Evolutionary conservation across 805 yeast genomes (phyloP), one percentile per base, ranked within the genome.

Genomic region (Yarrowia deformans): DNA sequence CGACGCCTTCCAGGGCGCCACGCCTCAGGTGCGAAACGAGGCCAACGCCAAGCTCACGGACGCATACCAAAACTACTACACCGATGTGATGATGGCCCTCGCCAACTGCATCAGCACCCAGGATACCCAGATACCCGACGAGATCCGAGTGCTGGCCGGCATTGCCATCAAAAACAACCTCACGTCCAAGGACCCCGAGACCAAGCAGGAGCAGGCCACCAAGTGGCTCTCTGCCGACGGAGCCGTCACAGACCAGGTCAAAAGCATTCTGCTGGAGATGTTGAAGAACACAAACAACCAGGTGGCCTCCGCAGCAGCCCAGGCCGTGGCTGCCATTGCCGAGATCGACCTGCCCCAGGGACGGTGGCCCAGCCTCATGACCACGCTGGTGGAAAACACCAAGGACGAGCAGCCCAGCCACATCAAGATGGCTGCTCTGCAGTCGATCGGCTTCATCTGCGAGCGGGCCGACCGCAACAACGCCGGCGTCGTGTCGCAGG

Each of bases 271-370:
- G 0, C 78, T 94, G 63, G 79, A 80, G 54, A 86, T 93, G 2
- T 84, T 95, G 69, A 77, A 88, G 69, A 83, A 90, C 18, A 77
- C 81, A n/a, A 86, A 87, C 74, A 90, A 86, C 72, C 85, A 91
- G 75, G 97, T 94, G 69, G 95, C 97, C 40, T 87, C 88, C 70
- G 85, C 97, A 37, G 89, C 94, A 34, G 97, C 99, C 32, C 98
- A 94, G 81, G 83, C 94, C 72, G 94, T 95, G 66, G 97, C 98
- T 42, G 97, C 98, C 12, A 91, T 95, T 74, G 99, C 98, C n/a
- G 94, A 89, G 72, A 91, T 94, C 69, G 99, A 95, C 78, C 83
- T 95, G 72, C 98, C 98, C 56, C 82, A 89, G 71, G 84, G 84
- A 72, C 91, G 90, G 76, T 95, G 99, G 99, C 88, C 89, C 35